phyloP scores from a whole-genome alignment of 176 grass and related monocot genomes.

The Musa itinerans region DNA sequence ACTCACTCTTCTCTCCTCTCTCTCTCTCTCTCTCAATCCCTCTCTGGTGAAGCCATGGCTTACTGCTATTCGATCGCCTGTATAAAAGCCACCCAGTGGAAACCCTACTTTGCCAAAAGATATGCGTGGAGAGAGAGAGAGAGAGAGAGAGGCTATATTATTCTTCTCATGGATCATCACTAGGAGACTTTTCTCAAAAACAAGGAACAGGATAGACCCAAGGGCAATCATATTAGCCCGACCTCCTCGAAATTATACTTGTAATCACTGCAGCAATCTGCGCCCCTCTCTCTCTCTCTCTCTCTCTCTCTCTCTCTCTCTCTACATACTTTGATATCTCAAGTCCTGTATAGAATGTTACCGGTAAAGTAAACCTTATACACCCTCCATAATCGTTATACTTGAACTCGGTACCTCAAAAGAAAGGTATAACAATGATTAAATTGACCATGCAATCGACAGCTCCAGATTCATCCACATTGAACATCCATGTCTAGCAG shows the following conservation, averaged over 20 bases:
- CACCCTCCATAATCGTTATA: too few relatives aligned
- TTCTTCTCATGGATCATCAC: neutral
- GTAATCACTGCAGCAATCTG: neutral
- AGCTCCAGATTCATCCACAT: too few relatives aligned
- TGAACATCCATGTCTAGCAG: too few relatives aligned
- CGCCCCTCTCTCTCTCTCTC: too few relatives aligned
- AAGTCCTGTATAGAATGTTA: too few relatives aligned
- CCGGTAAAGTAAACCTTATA: too few relatives aligned
- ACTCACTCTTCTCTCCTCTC: neutral
- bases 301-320: too few relatives aligned
- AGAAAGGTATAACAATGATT: too few relatives aligned
- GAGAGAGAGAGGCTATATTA: neutral
- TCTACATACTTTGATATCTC: too few relatives aligned
- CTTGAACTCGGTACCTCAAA: too few relatives aligned
- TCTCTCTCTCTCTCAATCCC: slow-evolving; percentile 15
- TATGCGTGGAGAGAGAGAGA: slow-evolving; percentile 13
- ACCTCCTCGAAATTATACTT: neutral
- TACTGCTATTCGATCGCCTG: neutral
- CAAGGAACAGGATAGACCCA: neutral
- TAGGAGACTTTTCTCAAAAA: neutral
- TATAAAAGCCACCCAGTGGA: slow-evolving; percentile 16
- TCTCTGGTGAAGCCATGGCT: neutral
- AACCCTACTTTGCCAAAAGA: slow-evolving; percentile 23
- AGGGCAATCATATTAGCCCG: slow-evolving; percentile 8
- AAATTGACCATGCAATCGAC: too few relatives aligned